Base-by-base conservation (phyloP, 2,329 filamentous ascomycete genomes). In the Colletotrichum sublineola region DNA sequence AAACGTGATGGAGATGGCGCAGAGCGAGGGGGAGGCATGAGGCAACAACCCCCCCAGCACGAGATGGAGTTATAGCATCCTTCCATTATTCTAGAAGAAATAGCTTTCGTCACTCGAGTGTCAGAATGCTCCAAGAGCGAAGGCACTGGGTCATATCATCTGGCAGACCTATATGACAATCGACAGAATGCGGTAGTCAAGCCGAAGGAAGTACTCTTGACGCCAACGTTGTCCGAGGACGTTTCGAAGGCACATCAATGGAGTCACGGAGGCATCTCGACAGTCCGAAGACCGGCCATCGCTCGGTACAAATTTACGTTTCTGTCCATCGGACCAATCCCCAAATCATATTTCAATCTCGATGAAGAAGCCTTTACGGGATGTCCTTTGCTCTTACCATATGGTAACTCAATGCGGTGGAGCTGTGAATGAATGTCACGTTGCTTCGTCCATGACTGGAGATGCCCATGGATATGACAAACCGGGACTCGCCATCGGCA, bases 11-110 rank as follows among this genome's bases (percentile, higher is more conserved):
- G 42, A 62, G 53, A 57, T 60, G 68, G 46, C 18, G 18, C 42
- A 44, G 15, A 44, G 42, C 6, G 60, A 53, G 33, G 40, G 24
- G 55, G 18, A 46, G 44, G 44, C 62, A 68, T 72, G 68, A 72
- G 60, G 60, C 63, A 65, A 48, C 46, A 36, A 40, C 58, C 67
- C 67, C 36, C 71, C 67, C 50, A 58, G 67, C 40, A 56, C 46
- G 44, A 14, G 38, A 60, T 58, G 62, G 67, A 53, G 44, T 44
- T 46, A 40, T 42, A 7, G 42, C 33, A 31, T 63, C 55, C 46
- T 64, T 65, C 61, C 55, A 62, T 69, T 65, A 3, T 73, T 73
- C 70, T 73, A 70, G 70, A 73, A 73, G 56, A 48, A 63, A 44
- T 62, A 57, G 62, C 57, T 71, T 53, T 53, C 50, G 68, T 67